phyloP scores from a whole-genome alignment of 805 yeast genomes.

The Hanseniaspora nectarophila region DNA sequence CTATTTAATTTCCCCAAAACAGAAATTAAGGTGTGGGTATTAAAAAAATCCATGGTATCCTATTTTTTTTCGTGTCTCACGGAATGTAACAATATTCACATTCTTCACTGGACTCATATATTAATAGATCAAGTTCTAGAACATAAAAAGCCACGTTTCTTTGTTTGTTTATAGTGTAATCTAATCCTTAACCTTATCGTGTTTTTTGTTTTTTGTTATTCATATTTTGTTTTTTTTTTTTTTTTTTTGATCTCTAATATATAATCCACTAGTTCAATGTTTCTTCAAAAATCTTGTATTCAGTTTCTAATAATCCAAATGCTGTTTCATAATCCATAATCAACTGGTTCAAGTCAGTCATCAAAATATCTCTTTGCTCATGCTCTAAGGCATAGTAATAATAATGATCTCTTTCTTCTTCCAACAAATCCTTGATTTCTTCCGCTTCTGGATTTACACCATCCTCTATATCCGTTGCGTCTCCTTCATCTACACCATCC shows the following conservation, averaged over 20 bases:
- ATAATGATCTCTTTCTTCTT: slow-evolving; percentile 19
- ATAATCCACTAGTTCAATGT: background rate
- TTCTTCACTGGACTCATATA: too few species aligned
- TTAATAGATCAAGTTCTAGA: too few species aligned
- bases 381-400: slow-evolving; percentile 27
- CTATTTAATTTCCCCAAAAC: too few species aligned
- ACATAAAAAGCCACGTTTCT: too few species aligned
- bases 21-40: too few species aligned
- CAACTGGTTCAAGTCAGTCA: slow-evolving; percentile 26
- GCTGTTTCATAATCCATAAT: slow-evolving; percentile 23
- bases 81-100: too few species aligned
- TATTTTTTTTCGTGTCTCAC: too few species aligned
- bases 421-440: slow-evolving; percentile 9
- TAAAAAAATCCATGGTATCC: too few species aligned
- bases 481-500: background rate
- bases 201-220: background rate
- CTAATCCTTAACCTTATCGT: too few species aligned
- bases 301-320: slow-evolving; percentile 18
- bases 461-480: background rate
- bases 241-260: background rate
- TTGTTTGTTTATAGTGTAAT: background rate
- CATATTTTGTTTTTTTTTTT: background rate
- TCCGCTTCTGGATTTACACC: background rate
- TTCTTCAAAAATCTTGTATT: slow-evolving; percentile 13
- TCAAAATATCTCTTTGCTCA: slow-evolving; percentile 27